Percentiles rank a stretch among this genome's conserved stretches.
These are phyloP conservation scores for Mycena latifolia DNA, from an alignment of 768 basidiomycete species.

Conservation along the genomic window DNA sequence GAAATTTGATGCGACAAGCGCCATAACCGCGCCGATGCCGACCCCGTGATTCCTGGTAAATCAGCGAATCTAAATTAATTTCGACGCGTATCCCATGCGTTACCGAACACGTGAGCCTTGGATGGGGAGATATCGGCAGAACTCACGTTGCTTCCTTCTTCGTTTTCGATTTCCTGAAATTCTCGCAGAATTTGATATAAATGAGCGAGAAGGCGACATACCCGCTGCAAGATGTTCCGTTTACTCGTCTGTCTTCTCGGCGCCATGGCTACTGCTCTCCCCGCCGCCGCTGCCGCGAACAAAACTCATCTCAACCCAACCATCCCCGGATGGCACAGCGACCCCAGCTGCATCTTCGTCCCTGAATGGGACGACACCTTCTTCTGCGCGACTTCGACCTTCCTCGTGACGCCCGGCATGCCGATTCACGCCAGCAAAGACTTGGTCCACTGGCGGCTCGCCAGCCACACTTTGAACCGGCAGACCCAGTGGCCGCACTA, in stretches of 20 bases:
- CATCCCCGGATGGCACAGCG: slow-evolving; percentile 39
- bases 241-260: slow-evolving; percentile 15
- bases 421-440: slow-evolving; percentile 42
- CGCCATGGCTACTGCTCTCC: slow-evolving; percentile 11
- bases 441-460: slow-evolving; percentile 41
- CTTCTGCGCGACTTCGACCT: slow-evolving; percentile 45
- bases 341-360: slow-evolving; percentile 41
- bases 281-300: slow-evolving; percentile 17
- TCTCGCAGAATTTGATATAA: slow-evolving; percentile 15
- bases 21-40: not conserved
- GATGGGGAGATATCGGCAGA: slow-evolving; percentile 23
- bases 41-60: not conserved
- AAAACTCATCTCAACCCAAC: slow-evolving; percentile 29
- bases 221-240: slow-evolving; percentile 12
- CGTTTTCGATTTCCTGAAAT: slow-evolving; percentile 1
- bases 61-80: slow-evolving; percentile 17
- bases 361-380: slow-evolving; percentile 41
- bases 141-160: slow-evolving; percentile 12
- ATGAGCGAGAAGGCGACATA: slow-evolving; percentile 4
- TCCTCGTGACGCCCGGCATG: slow-evolving; percentile 43
- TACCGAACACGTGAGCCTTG: slow-evolving; percentile 16
- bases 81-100: slow-evolving; percentile 8
- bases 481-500: slow-evolving; percentile 30
- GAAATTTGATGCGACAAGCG: not conserved
- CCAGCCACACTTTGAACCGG: slow-evolving; percentile 33